These are phyloP conservation scores for Lecanoromycetidae sp. DNA, from an alignment of 2,329 filamentous ascomycete genomes.

Conservation along the genomic window DNA sequence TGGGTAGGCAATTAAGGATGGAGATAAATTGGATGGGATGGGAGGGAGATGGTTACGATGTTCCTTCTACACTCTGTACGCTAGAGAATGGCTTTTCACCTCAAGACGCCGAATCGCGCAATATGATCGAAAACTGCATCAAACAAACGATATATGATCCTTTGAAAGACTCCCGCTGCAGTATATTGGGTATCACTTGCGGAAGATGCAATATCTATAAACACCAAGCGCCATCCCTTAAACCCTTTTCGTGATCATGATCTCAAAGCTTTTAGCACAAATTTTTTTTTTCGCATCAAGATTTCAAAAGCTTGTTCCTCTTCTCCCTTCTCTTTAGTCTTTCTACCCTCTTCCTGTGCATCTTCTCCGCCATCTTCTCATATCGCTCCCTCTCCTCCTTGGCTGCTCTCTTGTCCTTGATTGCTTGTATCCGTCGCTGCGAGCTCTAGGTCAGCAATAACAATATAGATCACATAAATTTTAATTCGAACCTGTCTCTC, in stretches of 20 bases:
- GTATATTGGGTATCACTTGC: background rate
- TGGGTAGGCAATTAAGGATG: too few relatives aligned
- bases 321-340: constrained; percentile 90
- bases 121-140: too few relatives aligned
- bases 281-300: constrained; percentile 21
- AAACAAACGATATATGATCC: too few relatives aligned
- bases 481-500: constrained; percentile 57
- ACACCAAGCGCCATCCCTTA: constrained; percentile 3
- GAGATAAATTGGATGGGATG: too few relatives aligned
- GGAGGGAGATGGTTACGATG: too few relatives aligned
- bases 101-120: too few relatives aligned
- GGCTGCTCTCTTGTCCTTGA: constrained; percentile 72
- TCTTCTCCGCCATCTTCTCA: constrained; percentile 89
- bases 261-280: background rate
- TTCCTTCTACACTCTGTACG: too few relatives aligned
- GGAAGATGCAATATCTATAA: background rate
- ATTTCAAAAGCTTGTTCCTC: constrained; percentile 50
- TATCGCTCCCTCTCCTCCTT: constrained; percentile 92
- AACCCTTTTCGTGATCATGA: background rate
- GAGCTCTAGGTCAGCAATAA: constrained; percentile 3
- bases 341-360: constrained; percentile 93
- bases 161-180: too few relatives aligned
- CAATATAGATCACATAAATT: background rate
- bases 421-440: constrained; percentile 62
- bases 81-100: too few relatives aligned